Conservation (phyloP, 352 stramenopile genomes). For the Globisporangium paddicum region DNA sequence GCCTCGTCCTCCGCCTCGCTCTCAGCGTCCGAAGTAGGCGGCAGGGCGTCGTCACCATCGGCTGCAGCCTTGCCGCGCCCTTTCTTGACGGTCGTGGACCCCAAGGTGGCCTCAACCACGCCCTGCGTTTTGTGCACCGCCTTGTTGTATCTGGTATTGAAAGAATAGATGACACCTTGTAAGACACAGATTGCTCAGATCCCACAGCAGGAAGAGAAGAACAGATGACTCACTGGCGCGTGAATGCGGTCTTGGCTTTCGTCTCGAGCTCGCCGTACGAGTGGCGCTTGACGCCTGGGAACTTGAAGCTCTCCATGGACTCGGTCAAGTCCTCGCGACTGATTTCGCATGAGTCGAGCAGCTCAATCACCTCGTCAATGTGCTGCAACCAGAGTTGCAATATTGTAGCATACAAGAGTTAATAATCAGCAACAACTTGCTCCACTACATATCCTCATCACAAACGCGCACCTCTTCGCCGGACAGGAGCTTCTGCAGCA, state of each 20-base stretch:
- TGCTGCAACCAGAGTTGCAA: constrained; percentile 32
- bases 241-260: constrained; percentile 93
- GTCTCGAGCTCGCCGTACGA: constrained; percentile 77
- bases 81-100: constrained; percentile 71
- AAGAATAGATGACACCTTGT: constrained; percentile 2
- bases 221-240: constrained; percentile 56
- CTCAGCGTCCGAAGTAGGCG: constrained; percentile 59
- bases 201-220: not conserved
- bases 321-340: constrained; percentile 97
- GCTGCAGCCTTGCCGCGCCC: constrained; percentile 40
- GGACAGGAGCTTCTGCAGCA: constrained; percentile 69
- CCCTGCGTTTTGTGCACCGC: constrained; percentile 92
- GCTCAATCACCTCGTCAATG: constrained; percentile 88
- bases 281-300: constrained; percentile 69
- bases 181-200: not conserved
- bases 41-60: constrained; percentile 46
- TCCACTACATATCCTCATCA: not conserved
- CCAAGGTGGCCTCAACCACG: constrained; percentile 83
- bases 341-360: constrained; percentile 97
- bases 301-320: constrained; percentile 91
- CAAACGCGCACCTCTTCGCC: constrained; percentile 56
- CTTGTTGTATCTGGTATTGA: constrained; percentile 85
- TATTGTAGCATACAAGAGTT: not conserved
- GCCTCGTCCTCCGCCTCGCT: constrained; percentile 60
- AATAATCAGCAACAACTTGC: not conserved